Conservation (phyloP, 2,329 filamentous ascomycete genomes). For the Aspergillus pseudoviridinutans region DNA sequence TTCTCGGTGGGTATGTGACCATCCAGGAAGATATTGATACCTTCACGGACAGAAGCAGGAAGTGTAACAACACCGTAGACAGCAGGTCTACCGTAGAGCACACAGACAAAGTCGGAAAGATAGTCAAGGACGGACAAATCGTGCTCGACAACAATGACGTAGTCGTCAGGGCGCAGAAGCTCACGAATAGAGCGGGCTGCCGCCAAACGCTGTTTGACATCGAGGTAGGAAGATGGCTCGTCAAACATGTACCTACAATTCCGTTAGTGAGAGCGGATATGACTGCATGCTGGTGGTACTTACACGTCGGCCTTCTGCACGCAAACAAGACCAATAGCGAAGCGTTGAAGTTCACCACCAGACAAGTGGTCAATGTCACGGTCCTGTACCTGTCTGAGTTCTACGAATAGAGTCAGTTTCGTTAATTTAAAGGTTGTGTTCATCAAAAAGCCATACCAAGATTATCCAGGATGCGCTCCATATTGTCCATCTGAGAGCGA, state of each 20-base stretch:
- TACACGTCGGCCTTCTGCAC: constrained; percentile 92
- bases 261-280: constrained; percentile 9
- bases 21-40: constrained; percentile 98
- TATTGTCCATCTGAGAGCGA: constrained; percentile 71
- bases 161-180: constrained; percentile 81
- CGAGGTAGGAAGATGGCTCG: constrained; percentile 96
- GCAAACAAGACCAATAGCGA: constrained; percentile 92
- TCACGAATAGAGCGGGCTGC: constrained; percentile 90
- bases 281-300: constrained; percentile 21
- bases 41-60: constrained; percentile 92
- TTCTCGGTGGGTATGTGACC: constrained; percentile 98
- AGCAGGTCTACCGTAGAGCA: constrained; percentile 91
- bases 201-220: constrained; percentile 97
- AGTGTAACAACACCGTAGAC: constrained; percentile 97
- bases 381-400: constrained; percentile 84
- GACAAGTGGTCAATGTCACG: constrained; percentile 88
- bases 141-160: constrained; percentile 98
- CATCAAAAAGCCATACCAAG: constrained; percentile 50
- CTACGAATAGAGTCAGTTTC: constrained; percentile 38
- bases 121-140: constrained; percentile 98
- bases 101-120: constrained; percentile 96
- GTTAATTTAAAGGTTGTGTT: neutral
- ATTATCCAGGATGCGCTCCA: constrained; percentile 75
- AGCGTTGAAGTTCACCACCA: constrained; percentile 96
- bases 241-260: constrained; percentile 88